Evolutionary conservation across 352 stramenopile genomes (phyloP), one percentile per base, ranked within the genome.

Genomic region (Phytophthora cryptogea): DNA sequence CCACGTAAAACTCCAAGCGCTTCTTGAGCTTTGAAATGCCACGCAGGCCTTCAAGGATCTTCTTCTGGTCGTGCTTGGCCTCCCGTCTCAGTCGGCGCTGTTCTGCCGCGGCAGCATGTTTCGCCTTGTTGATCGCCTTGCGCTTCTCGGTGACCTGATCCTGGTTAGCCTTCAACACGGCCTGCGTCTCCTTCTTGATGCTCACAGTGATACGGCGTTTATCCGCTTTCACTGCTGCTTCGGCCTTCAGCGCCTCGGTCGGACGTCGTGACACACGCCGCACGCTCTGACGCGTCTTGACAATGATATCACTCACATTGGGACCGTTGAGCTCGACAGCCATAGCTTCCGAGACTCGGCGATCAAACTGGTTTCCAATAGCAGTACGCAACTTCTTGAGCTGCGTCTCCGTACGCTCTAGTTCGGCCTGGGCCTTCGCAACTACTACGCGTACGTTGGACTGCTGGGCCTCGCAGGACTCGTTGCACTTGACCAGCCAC

Each of bases 21-120:
- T 83, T 87, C 58, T 88, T 89, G 31, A 85, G 79, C 42, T 73
- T 71, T 6, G 60, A 51, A n/a, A 92, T 61, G 6, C 78, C 78
- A 1, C 58, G 53, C 0, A 92, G 54, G 10, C 79, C 78, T 4
- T 58, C 58, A 6, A 84, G 40, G 2, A 90, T 27, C 32, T 77
- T 76, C 23, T 65, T 57, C 66, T 79, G 63, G 23, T 90, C 76
- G 1, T 55, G 69, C 14, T 72, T 58, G 16, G 60, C 68, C 28
- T 88, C 71, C 0, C 72, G 58, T 20, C 63, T 44, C 5, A 88
- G 27, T 23, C 57, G 72, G 3, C 73, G 70, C 28, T 74, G 70
- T 42, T 88, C 75, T 0, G 53, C 58, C 2, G 27, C 37, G 1
- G 76, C 45, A 7, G 54, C 66, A 13, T 56, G 63, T 23, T 82